phyloP scores from a whole-genome alignment of 1,139 yeast genomes.

The Blastobotrys elegans region DNA sequence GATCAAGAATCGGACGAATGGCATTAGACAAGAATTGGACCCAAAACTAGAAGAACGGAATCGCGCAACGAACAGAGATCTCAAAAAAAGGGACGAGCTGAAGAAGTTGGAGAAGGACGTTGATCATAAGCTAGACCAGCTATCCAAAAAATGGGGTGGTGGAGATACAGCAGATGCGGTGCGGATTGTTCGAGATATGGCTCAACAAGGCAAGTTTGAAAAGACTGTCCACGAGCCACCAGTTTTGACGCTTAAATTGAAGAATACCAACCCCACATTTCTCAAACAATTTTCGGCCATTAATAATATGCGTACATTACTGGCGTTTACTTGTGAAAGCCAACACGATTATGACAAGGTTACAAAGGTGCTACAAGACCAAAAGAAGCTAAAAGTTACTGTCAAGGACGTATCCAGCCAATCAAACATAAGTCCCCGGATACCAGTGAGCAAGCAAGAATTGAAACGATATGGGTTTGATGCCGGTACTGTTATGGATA shows the following conservation, averaged over 20 bases:
- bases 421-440: neutral
- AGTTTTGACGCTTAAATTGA: conserved; percentile 55
- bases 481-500: conserved; percentile 63
- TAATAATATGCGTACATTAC: neutral
- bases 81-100: neutral
- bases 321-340: conserved; percentile 49
- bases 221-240: conserved; percentile 68
- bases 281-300: conserved; percentile 34
- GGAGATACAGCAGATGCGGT: neutral
- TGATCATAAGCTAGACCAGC: neutral
- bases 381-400: conserved; percentile 35
- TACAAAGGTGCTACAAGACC: conserved; percentile 39
- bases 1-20: neutral
- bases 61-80: neutral
- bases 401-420: conserved; percentile 42
- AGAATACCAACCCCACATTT: conserved; percentile 38
- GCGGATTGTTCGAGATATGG: neutral
- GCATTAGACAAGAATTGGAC: neutral
- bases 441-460: conserved; percentile 21
- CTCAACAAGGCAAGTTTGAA: conserved; percentile 27
- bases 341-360: conserved; percentile 44
- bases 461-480: conserved; percentile 64
- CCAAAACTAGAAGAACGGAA: neutral
- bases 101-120: neutral
- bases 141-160: neutral